Evolutionary conservation across 371 early-diverging fungal genomes (phyloP).

Genomic region (Mucor mucedo): DNA sequence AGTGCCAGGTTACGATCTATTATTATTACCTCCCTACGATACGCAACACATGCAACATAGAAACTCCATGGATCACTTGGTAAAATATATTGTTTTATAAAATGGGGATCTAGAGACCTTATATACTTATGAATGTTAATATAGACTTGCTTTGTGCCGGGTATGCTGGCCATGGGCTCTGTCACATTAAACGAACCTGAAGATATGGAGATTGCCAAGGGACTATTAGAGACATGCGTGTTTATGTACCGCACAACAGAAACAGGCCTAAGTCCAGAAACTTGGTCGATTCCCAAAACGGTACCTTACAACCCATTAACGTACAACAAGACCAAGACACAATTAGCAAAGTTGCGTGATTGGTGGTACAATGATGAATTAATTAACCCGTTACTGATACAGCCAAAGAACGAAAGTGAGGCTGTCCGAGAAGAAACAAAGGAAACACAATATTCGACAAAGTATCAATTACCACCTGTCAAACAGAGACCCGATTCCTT

Average conservation of each 20-base stretch:
- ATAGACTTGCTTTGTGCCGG: slow-evolving; percentile 69
- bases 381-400: slow-evolving; percentile 9
- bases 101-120: not conserved
- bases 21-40: slow-evolving; percentile 48
- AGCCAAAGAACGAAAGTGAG: not conserved
- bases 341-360: slow-evolving; percentile 24
- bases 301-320: slow-evolving; percentile 36
- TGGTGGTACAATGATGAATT: slow-evolving; percentile 40
- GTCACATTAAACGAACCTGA: slow-evolving; percentile 49
- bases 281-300: slow-evolving; percentile 31
- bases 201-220: slow-evolving; percentile 46
- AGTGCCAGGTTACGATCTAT: slow-evolving; percentile 47
- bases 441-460: slow-evolving; percentile 12
- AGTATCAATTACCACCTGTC: slow-evolving; percentile 19
- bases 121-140: not conserved
- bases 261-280: slow-evolving; percentile 66
- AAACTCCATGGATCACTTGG: slow-evolving; percentile 61
- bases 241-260: slow-evolving; percentile 55
- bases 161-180: slow-evolving; percentile 68
- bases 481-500: slow-evolving; percentile 21
- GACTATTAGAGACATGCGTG: slow-evolving; percentile 62
- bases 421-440: not conserved
- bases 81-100: slow-evolving; percentile 12
- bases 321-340: slow-evolving; percentile 29
- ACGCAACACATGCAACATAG: slow-evolving; percentile 27